Evolutionary conservation across 169 alveolate genomes (phyloP).

Genomic region (Cryptosporidium sp.): DNA sequence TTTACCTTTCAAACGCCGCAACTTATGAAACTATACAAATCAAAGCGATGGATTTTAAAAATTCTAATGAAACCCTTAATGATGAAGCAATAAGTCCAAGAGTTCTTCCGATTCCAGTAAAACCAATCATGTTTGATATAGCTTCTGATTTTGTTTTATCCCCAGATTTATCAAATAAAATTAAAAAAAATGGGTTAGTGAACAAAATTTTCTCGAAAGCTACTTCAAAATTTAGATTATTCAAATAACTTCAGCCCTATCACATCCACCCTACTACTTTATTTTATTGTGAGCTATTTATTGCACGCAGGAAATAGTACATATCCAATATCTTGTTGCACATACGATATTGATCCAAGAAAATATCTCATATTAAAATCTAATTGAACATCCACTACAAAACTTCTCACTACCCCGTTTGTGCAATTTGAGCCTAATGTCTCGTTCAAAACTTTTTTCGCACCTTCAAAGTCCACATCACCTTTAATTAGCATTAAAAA

Average conservation of each 20-base stretch:
- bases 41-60: background rate
- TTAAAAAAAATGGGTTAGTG: slow-evolving; percentile 47
- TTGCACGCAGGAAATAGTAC: slow-evolving; percentile 66
- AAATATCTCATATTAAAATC: slow-evolving; percentile 62
- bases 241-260: background rate
- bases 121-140: slow-evolving; percentile 74
- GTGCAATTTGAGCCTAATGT: slow-evolving; percentile 36
- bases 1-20: slow-evolving; percentile 19
- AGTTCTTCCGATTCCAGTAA: slow-evolving; percentile 51
- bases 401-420: slow-evolving; percentile 16
- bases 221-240: slow-evolving; percentile 29
- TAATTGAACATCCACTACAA: slow-evolving; percentile 20
- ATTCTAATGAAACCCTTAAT: background rate
- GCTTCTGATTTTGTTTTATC: slow-evolving; percentile 48
- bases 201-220: slow-evolving; percentile 65
- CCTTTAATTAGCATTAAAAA: slow-evolving; percentile 36
- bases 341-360: slow-evolving; percentile 54
- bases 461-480: slow-evolving; percentile 23
- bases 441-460: slow-evolving; percentile 17
- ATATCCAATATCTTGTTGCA: slow-evolving; percentile 73
- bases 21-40: background rate
- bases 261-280: background rate
- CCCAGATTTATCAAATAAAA: slow-evolving; percentile 20
- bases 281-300: background rate
- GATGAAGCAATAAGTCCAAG: slow-evolving; percentile 22